Base-by-base conservation (phyloP, 179 eudicot genomes). In the Nepenthes alata region DNA sequence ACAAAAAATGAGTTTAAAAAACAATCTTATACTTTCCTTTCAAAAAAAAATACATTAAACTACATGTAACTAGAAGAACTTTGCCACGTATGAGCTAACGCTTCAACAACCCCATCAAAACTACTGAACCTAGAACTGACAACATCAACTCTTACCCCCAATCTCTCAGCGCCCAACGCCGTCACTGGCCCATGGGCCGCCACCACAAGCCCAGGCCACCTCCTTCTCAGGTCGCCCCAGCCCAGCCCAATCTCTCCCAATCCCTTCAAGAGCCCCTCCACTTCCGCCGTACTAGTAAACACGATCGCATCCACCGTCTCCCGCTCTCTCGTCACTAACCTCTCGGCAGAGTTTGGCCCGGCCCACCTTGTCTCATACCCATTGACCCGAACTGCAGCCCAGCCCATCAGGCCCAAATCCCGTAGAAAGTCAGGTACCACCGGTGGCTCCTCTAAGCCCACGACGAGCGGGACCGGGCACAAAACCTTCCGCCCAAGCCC, bases 161-260 rank as follows among this genome's bases (percentile, higher is more conserved):
- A 68, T 49, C 77, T 73, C 72, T 87, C 84, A 8, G 97, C 95
- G 60, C 91, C 97, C 3, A 83, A 70, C 1, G 95, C 91, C 6
- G 95, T 89, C 9, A 89, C 91, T 3, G 95, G 95, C 15, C 97
- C 95, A 62, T 89, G 95, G 55, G 85, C 97, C 53, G 91, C 95
- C 58, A 78, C 91, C 50, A 89, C 79, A 73, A 89, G 61, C 60
- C 74, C 57, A 6, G 83, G 79, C 67, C 82, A 76, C 47, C 72
- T 78, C 73, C 37, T 64, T 71, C 79, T 78, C 63, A 89, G 58
- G 61, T 52, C 72, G 59, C 47, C 77, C 96, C 95, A 89, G 13
- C 74, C 76, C 74, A 85, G 55, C 37, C 91, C 95, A 41, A 62
- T 38, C 67, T 73, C 83, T 36, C 36, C 70, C 81, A 89, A 62